Percentiles rank a stretch among this genome's conserved stretches.
phyloP scores from a whole-genome alignment of 495 filamentous ascomycete species.

The Stereocaulon alpinum region DNA sequence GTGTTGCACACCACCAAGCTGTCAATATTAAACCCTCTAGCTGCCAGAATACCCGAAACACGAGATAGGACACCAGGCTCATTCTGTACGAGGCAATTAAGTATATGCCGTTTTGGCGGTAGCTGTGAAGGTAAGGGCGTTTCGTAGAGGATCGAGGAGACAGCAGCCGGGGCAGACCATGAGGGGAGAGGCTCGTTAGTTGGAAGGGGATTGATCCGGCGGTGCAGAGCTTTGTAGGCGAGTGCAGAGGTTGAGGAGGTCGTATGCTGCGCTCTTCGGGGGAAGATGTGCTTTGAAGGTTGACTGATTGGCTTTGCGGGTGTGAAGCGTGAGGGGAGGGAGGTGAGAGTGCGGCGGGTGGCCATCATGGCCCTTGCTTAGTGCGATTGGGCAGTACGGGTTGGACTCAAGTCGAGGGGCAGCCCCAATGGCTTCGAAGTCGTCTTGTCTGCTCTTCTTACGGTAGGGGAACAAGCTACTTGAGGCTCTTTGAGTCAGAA shows the following conservation, averaged over 20 bases:
- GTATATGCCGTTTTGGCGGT: conserved; percentile 84
- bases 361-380: conserved; percentile 17
- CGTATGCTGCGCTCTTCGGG: conserved; percentile 21
- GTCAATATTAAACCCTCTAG: conserved; percentile 98
- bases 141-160: conserved; percentile 97
- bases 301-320: conserved; percentile 7
- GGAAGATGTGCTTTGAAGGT: conserved; percentile 10
- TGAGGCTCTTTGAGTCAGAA: neutral
- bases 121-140: conserved; percentile 73
- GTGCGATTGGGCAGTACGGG: neutral
- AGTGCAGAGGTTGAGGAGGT: conserved; percentile 81
- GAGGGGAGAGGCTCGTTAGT: conserved; percentile 60
- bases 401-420: neutral
- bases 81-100: conserved; percentile 98
- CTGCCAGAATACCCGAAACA: conserved; percentile 91
- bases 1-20: conserved; percentile 94
- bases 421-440: neutral
- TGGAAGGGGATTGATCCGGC: conserved; percentile 72
- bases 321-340: conserved; percentile 12
- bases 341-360: conserved; percentile 14
- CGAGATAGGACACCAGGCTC: conserved; percentile 95
- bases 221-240: conserved; percentile 95
- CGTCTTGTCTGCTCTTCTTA: neutral
- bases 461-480: neutral
- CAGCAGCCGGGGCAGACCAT: conserved; percentile 91